These are phyloP conservation scores for Stramenopiles sp. DNA, from an alignment of 352 stramenopile genomes.

Conservation along the genomic window DNA sequence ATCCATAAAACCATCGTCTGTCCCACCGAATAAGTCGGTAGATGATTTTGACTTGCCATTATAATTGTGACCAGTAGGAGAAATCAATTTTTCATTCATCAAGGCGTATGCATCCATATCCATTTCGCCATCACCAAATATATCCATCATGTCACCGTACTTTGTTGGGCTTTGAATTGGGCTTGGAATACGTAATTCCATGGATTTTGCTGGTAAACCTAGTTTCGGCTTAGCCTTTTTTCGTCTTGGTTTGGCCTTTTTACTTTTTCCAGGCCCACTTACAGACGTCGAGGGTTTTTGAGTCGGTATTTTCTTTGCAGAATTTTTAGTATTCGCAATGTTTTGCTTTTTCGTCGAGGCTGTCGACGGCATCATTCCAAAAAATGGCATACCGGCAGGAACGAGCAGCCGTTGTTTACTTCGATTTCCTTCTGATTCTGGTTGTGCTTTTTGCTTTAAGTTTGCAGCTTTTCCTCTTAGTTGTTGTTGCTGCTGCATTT, in stretches of 20 bases:
- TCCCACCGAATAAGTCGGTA: background rate
- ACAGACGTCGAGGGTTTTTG: too few relatives aligned
- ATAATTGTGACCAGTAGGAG: background rate
- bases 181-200: background rate
- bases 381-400: background rate
- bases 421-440: background rate
- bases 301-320: too few relatives aligned
- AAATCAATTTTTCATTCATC: background rate
- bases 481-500: background rate
- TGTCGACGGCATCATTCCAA: background rate
- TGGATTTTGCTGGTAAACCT: background rate
- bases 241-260: background rate
- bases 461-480: background rate
- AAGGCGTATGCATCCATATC: background rate
- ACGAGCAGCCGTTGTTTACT: background rate
- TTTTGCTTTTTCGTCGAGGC: background rate
- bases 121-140: background rate
- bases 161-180: background rate
- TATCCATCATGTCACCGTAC: background rate
- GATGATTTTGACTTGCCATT: background rate
- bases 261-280: background rate
- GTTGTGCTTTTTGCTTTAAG: background rate
- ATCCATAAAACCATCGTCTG: background rate
- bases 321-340: background rate
- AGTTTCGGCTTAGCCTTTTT: background rate